Evolutionary conservation across 768 basidiomycete genomes (phyloP).

Genomic region (Clitopilus hobsonii): DNA sequence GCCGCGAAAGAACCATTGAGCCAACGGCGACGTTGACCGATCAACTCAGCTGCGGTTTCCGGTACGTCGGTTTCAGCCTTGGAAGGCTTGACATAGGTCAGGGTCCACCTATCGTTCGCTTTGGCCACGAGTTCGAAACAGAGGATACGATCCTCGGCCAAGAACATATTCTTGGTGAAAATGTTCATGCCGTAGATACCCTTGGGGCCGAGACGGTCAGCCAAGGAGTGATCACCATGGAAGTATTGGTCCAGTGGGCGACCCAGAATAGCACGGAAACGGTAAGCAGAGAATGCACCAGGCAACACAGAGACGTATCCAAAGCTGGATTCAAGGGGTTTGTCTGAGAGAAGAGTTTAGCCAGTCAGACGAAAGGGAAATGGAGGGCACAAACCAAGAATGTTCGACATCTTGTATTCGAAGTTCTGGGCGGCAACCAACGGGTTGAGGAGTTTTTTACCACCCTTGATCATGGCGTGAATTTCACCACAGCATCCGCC

Average conservation of each 20-base stretch:
- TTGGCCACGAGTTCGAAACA: constrained; percentile 98
- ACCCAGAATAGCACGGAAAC: constrained; percentile 89
- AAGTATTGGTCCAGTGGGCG: constrained; percentile 84
- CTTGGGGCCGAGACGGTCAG: constrained; percentile 87
- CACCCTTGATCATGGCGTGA: constrained; percentile 94
- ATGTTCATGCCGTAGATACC: constrained; percentile 97
- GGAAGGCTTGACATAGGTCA: constrained; percentile 88
- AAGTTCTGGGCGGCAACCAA: constrained; percentile 95
- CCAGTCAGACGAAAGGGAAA: background rate
- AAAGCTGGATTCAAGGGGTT: constrained; percentile 92
- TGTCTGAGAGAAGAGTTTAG: constrained; percentile 43
- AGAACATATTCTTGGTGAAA: constrained; percentile 85
- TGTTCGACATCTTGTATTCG: constrained; percentile 98
- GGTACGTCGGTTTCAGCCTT: constrained; percentile 98
- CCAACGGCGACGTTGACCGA: constrained; percentile 95
- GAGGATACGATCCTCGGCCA: constrained; percentile 91
- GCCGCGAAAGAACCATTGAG: constrained; percentile 95
- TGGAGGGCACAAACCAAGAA: constrained; percentile 52
- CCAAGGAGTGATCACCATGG: constrained; percentile 85
- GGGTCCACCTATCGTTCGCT: constrained; percentile 78
- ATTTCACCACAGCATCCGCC: constrained; percentile 95
- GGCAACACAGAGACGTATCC: constrained; percentile 95
- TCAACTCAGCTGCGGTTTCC: constrained; percentile 86
- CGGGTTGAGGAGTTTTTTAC: constrained; percentile 87
- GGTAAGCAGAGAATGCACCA: constrained; percentile 95